These are phyloP conservation scores for Diddensiella transvaalensis DNA, from an alignment of 805 yeast genomes.

Conservation along the genomic window DNA sequence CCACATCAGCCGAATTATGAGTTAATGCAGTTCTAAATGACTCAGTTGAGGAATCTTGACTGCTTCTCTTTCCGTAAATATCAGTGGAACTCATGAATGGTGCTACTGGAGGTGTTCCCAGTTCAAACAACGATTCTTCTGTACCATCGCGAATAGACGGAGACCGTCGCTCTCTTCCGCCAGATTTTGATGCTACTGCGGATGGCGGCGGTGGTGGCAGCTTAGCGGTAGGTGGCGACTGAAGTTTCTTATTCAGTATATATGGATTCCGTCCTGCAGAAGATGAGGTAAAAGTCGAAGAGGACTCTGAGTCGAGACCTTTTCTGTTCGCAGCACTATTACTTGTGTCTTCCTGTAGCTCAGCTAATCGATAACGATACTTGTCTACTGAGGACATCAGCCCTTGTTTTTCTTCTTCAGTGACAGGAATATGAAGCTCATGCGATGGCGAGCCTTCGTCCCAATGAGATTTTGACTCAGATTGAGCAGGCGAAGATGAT, in stretches of 20 bases:
- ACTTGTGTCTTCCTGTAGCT: neutral
- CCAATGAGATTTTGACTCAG: neutral
- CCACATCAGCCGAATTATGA: neutral
- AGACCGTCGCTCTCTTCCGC: neutral
- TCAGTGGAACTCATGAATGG: neutral
- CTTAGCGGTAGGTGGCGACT: neutral
- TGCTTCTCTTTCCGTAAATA: neutral
- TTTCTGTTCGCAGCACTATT: neutral
- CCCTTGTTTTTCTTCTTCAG: conserved; percentile 11
- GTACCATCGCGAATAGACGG: conserved; percentile 4
- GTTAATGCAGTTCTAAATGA: conserved; percentile 18
- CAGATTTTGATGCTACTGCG: conserved; percentile 2
- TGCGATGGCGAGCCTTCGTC: neutral
- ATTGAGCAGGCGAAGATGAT: neutral
- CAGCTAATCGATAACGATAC: conserved; percentile 10
- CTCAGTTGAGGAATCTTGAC: conserved; percentile 21
- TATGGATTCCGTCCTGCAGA: neutral
- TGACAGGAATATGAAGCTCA: neutral
- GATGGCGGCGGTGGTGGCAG: conserved; percentile 13
- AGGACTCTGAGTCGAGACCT: neutral
- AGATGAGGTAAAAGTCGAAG: conserved; percentile 1
- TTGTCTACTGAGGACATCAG: conserved; percentile 13
- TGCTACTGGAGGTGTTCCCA: conserved; percentile 6
- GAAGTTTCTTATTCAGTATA: neutral
- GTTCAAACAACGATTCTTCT: conserved; percentile 6